These are phyloP conservation scores for Skeletonema menzelii DNA, from an alignment of 108 stramenopile species.

Conservation along the genomic window DNA sequence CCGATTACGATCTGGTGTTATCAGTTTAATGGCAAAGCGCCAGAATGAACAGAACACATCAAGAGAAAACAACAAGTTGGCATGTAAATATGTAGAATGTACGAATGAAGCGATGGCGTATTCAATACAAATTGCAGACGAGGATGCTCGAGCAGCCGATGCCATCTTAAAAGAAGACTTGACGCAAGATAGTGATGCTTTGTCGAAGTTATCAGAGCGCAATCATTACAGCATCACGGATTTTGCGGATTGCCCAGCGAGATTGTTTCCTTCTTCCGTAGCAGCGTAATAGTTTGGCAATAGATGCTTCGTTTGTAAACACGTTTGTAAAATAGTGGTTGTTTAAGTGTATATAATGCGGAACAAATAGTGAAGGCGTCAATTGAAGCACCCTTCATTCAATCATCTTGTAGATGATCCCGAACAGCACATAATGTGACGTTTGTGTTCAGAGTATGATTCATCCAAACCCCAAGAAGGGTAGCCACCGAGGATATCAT, in stretches of 20 bases:
- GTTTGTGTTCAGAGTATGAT: slow-evolving; percentile 35
- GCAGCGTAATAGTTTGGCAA: not conserved
- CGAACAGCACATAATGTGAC: slow-evolving; percentile 38
- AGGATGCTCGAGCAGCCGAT: not conserved
- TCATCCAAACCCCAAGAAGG: slow-evolving; percentile 35
- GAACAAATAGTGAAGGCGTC: not conserved
- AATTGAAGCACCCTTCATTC: no score
- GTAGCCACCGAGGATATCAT: not conserved
- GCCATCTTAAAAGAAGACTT: not conserved
- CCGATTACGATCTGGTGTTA: not conserved
- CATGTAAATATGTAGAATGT: not conserved
- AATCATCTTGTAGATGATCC: no score
- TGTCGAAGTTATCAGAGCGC: not conserved
- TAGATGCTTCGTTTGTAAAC: not conserved
- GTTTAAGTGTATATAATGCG: not conserved
- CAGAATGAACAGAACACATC: not conserved
- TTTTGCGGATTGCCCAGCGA: not conserved
- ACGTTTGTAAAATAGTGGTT: not conserved
- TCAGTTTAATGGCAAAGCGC: not conserved
- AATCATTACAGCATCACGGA: not conserved
- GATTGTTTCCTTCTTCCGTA: not conserved
- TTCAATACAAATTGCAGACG: not conserved
- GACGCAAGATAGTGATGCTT: not conserved
- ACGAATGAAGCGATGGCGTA: not conserved
- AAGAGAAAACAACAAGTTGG: not conserved